These are phyloP conservation scores for Phtheirospermum japonicum DNA, from an alignment of 257 asterid genomes.

Conservation along the genomic window DNA sequence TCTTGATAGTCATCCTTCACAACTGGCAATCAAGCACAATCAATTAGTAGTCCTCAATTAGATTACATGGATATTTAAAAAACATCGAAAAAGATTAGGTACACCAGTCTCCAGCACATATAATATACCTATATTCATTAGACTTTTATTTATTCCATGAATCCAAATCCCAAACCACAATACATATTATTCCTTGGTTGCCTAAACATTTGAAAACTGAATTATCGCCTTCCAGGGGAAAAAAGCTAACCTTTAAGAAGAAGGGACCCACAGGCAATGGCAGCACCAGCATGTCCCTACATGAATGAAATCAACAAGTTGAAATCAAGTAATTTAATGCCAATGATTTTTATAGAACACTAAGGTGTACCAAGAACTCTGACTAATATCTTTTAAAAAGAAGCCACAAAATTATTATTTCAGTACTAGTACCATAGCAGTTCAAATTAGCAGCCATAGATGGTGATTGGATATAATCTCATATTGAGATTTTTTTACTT, in stretches of 20 bases:
- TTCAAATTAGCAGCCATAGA: slow-evolving; percentile 1
- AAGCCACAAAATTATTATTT: slow-evolving; percentile 7
- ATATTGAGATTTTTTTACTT: too few relatives aligned
- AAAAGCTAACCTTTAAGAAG: slow-evolving; percentile 62
- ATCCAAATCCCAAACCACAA: slow-evolving; percentile 7
- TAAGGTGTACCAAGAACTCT: slow-evolving; percentile 16
- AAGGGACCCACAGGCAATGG: slow-evolving; percentile 89
- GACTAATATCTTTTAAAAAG: slow-evolving; percentile 2
- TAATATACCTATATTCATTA: too few relatives aligned
- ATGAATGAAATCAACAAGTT: slow-evolving; percentile 26
- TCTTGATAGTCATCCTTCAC: too few relatives aligned
- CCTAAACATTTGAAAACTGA: background rate
- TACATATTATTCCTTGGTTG: slow-evolving; percentile 2
- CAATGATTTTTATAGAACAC: slow-evolving; percentile 13
- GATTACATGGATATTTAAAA: too few relatives aligned
- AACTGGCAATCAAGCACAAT: too few relatives aligned
- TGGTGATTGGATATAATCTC: too few relatives aligned
- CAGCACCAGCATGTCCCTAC: slow-evolving; percentile 92
- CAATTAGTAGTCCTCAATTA: too few relatives aligned
- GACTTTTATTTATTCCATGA: background rate
- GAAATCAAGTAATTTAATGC: background rate
- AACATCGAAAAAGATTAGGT: too few relatives aligned
- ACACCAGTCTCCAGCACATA: too few relatives aligned
- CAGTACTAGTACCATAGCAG: slow-evolving; percentile 7
- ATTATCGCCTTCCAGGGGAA: slow-evolving; percentile 1